Conservation (phyloP, 2,329 filamentous ascomycete genomes). For the Hymenoscyphus scutula region DNA sequence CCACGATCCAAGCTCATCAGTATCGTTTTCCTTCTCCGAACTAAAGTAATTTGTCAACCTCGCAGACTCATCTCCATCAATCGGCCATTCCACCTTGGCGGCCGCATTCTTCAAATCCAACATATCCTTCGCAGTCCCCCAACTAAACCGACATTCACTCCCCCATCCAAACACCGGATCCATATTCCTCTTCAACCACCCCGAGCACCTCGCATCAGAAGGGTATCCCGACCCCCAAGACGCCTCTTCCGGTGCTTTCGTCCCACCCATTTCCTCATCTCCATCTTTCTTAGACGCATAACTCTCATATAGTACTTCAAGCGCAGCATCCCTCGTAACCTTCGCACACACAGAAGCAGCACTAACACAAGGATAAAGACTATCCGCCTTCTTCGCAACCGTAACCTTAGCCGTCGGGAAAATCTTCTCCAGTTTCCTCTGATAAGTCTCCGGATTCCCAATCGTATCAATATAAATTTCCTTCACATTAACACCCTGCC, state of each 20-base stretch:
- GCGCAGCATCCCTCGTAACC: constrained; percentile 85
- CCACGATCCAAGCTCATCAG: constrained; percentile 71
- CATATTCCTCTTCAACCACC: constrained; percentile 84
- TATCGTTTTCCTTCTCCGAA: constrained; percentile 34
- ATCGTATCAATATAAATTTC: constrained; percentile 97
- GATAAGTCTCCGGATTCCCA: constrained; percentile 77
- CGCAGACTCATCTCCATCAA: constrained; percentile 63
- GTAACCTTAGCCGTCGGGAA: constrained; percentile 77
- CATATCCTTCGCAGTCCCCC: constrained; percentile 93
- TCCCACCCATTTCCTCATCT: constrained; percentile 25
- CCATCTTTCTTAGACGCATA: constrained; percentile 34
- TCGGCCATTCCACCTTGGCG: constrained; percentile 81
- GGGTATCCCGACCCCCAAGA: constrained; percentile 94
- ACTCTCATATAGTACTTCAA: constrained; percentile 69
- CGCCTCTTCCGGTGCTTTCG: constrained; percentile 39
- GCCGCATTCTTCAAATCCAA: constrained; percentile 61
- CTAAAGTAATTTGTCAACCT: constrained; percentile 76
- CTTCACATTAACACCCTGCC: constrained; percentile 73
- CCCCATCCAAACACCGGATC: constrained; percentile 96
- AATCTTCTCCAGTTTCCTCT: constrained; percentile 76
- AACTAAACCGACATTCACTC: constrained; percentile 87
- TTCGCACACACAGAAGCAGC: constrained; percentile 95
- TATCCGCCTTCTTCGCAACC: constrained; percentile 89
- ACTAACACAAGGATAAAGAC: constrained; percentile 86
- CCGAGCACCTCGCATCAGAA: constrained; percentile 74